Evolutionary conservation across 2,329 filamentous ascomycete genomes (phyloP).

Genomic region (Raffaelea albimanens): DNA sequence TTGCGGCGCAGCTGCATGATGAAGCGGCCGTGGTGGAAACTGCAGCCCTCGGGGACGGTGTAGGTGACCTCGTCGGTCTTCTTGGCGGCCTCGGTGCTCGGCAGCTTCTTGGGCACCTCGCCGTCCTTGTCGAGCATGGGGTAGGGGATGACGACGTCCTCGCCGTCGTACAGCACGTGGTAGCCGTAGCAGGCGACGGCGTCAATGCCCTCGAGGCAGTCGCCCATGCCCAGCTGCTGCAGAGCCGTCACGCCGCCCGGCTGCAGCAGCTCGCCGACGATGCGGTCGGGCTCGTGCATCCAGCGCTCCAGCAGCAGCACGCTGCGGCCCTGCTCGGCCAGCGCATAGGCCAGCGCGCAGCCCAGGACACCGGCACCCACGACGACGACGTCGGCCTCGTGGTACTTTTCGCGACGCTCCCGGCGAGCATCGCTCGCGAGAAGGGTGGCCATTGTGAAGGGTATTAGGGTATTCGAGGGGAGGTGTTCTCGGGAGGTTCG

Average conservation of each 20-base stretch:
- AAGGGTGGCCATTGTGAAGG: too few relatives aligned
- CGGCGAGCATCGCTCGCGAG: conserved; percentile 2
- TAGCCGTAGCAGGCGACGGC: conserved; percentile 76
- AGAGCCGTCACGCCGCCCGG: conserved; percentile 81
- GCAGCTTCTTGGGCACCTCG: conserved; percentile 21
- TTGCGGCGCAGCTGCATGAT: conserved; percentile 71
- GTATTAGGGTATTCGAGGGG: too few relatives aligned
- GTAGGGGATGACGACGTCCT: conserved; percentile 69
- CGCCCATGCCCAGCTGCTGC: conserved; percentile 65
- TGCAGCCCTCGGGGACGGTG: conserved; percentile 54
- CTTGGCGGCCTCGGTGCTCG: not conserved
- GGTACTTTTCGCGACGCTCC: conserved; percentile 41
- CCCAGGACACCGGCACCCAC: conserved; percentile 88
- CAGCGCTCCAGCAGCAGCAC: conserved; percentile 83
- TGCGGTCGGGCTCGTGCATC: conserved; percentile 87
- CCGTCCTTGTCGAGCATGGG: conserved; percentile 49
- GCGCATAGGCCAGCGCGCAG: conserved; percentile 72
- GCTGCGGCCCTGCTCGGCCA: conserved; percentile 82
- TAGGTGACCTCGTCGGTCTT: conserved; percentile 3
- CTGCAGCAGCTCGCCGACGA: conserved; percentile 91
- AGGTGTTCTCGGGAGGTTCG: too few relatives aligned
- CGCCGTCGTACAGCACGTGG: conserved; percentile 72
- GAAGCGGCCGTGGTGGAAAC: conserved; percentile 93
- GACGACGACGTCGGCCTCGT: conserved; percentile 75
- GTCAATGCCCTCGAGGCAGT: conserved; percentile 85